These are phyloP conservation scores for Rutstroemia sp. DNA, from an alignment of 2,329 filamentous ascomycete species.

Conservation along the genomic window DNA sequence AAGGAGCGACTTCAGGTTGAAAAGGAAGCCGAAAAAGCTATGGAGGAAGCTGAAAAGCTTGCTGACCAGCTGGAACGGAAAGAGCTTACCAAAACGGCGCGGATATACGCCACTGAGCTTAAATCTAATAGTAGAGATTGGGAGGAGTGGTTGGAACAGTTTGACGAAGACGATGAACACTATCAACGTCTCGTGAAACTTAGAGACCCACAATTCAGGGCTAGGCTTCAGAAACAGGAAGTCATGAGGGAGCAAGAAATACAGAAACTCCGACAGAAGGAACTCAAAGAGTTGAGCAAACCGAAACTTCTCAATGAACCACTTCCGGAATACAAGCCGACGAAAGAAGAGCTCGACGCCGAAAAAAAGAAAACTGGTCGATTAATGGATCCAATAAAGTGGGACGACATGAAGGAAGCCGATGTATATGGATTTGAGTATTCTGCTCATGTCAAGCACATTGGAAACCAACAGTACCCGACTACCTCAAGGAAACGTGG, in stretches of 20 bases:
- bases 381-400: constrained; percentile 21
- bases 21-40: constrained; percentile 15
- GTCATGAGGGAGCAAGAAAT: constrained; percentile 2
- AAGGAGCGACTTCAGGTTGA: constrained; percentile 13
- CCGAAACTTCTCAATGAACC: constrained; percentile 19
- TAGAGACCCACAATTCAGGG: constrained; percentile 11
- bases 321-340: constrained; percentile 15
- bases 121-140: constrained; percentile 1
- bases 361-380: constrained; percentile 21
- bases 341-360: constrained; percentile 21
- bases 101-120: constrained; percentile 4
- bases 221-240: constrained; percentile 7
- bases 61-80: constrained; percentile 12
- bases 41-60: constrained; percentile 13
- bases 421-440: constrained; percentile 55
- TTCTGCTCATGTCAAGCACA: constrained; percentile 48
- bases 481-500: constrained; percentile 10
- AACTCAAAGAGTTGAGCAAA: constrained; percentile 2
- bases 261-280: neutral
- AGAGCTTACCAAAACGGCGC: constrained; percentile 1
- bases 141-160: constrained; percentile 1
- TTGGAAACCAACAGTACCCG: constrained; percentile 49
- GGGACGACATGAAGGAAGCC: constrained; percentile 44
- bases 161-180: constrained; percentile 1
- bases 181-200: constrained; percentile 9